These are phyloP conservation scores for Dryadomyces sulphureus DNA, from an alignment of 2,329 filamentous ascomycete genomes.

Conservation along the genomic window DNA sequence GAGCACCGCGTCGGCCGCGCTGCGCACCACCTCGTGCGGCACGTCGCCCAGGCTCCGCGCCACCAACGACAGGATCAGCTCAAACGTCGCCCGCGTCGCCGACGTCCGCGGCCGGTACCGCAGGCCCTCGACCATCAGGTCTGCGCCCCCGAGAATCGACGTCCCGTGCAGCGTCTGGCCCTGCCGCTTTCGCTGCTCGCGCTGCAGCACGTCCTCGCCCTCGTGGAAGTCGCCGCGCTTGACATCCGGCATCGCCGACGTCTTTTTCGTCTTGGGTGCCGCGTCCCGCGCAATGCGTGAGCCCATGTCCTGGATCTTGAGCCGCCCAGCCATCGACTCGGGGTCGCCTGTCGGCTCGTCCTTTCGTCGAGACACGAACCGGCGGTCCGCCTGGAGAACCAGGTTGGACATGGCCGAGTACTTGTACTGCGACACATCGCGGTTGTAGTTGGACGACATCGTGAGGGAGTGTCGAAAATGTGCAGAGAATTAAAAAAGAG, in stretches of 20 bases:
- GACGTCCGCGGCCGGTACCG: conserved; percentile 83
- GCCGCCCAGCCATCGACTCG: conserved; percentile 86
- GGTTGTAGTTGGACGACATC: conserved; percentile 48
- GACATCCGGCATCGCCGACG: conserved; percentile 50
- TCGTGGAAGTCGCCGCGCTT: conserved; percentile 65
- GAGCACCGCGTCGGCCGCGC: conserved; percentile 80
- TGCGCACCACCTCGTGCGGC: conserved; percentile 77
- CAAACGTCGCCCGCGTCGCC: conserved; percentile 83
- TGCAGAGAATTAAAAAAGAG: not conserved
- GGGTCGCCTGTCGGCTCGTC: conserved; percentile 96
- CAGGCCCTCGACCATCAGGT: conserved; percentile 80
- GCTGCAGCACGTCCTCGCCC: conserved; percentile 67
- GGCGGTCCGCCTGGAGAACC: conserved; percentile 98
- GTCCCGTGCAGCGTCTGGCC: conserved; percentile 56
- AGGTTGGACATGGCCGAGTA: conserved; percentile 99
- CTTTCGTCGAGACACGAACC: conserved; percentile 80
- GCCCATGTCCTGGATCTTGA: conserved; percentile 93
- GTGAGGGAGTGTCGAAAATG: not conserved
- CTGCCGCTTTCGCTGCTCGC: conserved; percentile 79
- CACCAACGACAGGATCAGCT: conserved; percentile 84
- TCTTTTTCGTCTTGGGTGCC: conserved; percentile 70
- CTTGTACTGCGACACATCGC: conserved; percentile 92
- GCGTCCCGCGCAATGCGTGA: conserved; percentile 64
- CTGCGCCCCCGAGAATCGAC: conserved; percentile 62
- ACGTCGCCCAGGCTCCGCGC: conserved; percentile 84